Evolutionary conservation across 805 yeast genomes (phyloP).

Genomic region (Yamadazyma kitorensis): DNA sequence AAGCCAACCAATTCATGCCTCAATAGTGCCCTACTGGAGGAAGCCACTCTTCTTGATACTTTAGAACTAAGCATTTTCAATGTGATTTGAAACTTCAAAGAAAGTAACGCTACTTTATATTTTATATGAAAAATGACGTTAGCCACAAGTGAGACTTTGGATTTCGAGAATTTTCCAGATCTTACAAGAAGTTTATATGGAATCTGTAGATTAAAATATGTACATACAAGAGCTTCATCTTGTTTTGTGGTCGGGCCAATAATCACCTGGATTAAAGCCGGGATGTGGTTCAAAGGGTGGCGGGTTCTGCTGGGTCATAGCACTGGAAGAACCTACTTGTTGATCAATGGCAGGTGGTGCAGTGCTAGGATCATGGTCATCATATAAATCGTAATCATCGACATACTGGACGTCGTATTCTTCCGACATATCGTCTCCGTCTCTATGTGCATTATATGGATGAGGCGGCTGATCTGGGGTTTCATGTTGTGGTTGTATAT

Average conservation of each 20-base stretch:
- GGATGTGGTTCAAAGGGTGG: conserved; percentile 47
- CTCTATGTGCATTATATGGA: too few relatives aligned
- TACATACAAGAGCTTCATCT: not conserved
- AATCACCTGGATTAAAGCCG: conserved; percentile 45
- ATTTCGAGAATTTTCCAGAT: too few relatives aligned
- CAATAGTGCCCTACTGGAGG: not conserved
- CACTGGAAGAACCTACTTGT: not conserved
- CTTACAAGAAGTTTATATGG: not conserved
- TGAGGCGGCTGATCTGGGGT: not conserved
- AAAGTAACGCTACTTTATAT: too few relatives aligned
- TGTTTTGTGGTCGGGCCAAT: conserved; percentile 15
- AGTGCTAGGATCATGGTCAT: conserved; percentile 2
- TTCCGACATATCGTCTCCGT: conserved; percentile 1
- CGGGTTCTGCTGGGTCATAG: conserved; percentile 20
- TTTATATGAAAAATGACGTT: too few relatives aligned
- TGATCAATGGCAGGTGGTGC: not conserved
- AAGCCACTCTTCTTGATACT: conserved; percentile 1
- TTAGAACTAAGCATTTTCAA: conserved; percentile 6
- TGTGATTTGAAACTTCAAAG: too few relatives aligned
- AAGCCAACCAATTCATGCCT: not conserved
- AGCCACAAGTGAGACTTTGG: too few relatives aligned
- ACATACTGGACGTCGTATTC: conserved; percentile 25
- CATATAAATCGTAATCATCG: conserved; percentile 24
- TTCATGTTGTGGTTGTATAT: not conserved
- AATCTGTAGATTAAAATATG: not conserved